phyloP scores from a whole-genome alignment of 805 yeast species.

The Candida tibetensis region DNA sequence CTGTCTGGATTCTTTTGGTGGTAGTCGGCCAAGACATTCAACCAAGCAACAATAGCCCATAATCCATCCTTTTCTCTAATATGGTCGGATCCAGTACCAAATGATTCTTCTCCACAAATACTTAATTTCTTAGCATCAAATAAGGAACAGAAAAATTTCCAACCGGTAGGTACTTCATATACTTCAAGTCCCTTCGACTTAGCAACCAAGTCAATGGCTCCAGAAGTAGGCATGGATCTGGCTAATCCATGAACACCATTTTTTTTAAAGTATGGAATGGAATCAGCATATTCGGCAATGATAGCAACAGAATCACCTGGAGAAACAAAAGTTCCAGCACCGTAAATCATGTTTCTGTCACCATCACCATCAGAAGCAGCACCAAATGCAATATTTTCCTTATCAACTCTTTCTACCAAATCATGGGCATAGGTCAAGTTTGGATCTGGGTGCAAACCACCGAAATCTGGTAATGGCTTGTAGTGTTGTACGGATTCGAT shows the following conservation, averaged over 20 bases:
- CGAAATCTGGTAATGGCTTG: conserved; percentile 83
- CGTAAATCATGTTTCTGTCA: conserved; percentile 98
- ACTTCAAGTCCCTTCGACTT: conserved; percentile 65
- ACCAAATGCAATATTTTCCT: conserved; percentile 81
- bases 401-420: conserved; percentile 82
- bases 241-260: conserved; percentile 91
- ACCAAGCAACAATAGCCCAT: conserved; percentile 98
- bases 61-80: conserved; percentile 96
- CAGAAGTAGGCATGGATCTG: conserved; percentile 96
- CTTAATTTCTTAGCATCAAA: conserved; percentile 91
- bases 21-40: conserved; percentile 87
- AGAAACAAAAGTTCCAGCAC: conserved; percentile 89
- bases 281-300: conserved; percentile 86
- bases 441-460: conserved; percentile 98
- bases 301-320: conserved; percentile 99
- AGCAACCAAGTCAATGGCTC: conserved; percentile 91
- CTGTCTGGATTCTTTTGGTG: conserved; percentile 55
- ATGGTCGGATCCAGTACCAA: conserved; percentile 97
- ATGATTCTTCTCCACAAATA: conserved; percentile 97
- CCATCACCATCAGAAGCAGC: conserved; percentile 99
- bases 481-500: conserved; percentile 71
- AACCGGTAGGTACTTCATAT: conserved; percentile 98
- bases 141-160: conserved; percentile 96
- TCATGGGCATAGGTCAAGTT: conserved; percentile 91
- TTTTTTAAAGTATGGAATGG: conserved; percentile 86